These are phyloP conservation scores for Litchi chinensis DNA, from an alignment of 345 rosid species.

Conservation along the genomic window DNA sequence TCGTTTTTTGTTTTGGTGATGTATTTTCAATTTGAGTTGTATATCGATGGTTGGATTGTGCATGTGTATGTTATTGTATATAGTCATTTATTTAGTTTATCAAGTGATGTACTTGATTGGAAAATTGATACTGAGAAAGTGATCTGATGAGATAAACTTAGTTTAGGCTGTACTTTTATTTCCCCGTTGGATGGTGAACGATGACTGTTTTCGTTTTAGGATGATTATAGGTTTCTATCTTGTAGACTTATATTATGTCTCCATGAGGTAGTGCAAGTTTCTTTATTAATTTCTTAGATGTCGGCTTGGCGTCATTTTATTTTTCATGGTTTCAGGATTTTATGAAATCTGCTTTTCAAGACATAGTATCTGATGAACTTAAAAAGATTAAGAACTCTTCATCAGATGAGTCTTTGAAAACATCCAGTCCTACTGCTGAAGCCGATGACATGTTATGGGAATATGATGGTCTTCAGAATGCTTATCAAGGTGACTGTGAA, in stretches of 20 bases:
- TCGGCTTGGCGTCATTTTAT: background rate
- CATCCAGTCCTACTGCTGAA: slow-evolving; percentile 16
- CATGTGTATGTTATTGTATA: background rate
- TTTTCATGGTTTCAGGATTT: slow-evolving; percentile 49
- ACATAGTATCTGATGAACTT: slow-evolving; percentile 75
- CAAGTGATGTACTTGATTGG: background rate
- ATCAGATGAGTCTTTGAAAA: slow-evolving; percentile 21
- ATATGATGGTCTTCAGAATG: slow-evolving; percentile 66
- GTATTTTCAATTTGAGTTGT: background rate
- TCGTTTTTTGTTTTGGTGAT: background rate
- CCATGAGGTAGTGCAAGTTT: slow-evolving; percentile 2
- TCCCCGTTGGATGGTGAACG: background rate
- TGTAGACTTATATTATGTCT: background rate
- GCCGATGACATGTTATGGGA: slow-evolving; percentile 76
- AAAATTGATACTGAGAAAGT: background rate
- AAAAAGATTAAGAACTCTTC: slow-evolving; percentile 56
- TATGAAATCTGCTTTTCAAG: slow-evolving; percentile 59
- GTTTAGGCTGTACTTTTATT: background rate
- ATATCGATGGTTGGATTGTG: background rate
- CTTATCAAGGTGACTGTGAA: slow-evolving; percentile 76
- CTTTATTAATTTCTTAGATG: background rate
- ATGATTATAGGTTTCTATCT: background rate
- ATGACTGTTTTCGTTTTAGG: slow-evolving; percentile 9
- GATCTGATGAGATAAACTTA: background rate
- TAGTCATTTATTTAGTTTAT: background rate